phyloP scores from a whole-genome alignment of 2,329 filamentous ascomycete species.

The Colletotrichum sp. region DNA sequence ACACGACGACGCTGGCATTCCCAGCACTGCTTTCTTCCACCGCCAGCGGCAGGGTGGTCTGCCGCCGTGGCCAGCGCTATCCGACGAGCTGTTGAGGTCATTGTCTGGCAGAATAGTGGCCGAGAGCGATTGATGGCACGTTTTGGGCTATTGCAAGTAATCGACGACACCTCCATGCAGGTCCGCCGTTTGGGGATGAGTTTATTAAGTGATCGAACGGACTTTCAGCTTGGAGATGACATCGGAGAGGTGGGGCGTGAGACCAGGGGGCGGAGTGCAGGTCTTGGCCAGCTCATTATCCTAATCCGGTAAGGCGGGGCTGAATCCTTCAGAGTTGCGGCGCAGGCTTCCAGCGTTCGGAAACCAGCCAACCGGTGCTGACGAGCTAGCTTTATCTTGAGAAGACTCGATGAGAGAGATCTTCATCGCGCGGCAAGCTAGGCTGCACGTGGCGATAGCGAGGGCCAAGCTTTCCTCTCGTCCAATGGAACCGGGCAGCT shows the following conservation, averaged over 20 bases:
- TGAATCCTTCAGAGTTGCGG: background rate
- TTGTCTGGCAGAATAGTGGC: background rate
- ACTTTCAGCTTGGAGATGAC: background rate
- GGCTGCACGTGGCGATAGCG: background rate
- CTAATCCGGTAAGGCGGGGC: slow-evolving; percentile 7
- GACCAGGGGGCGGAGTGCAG: background rate
- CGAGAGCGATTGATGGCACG: background rate
- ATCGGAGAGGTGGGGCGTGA: background rate
- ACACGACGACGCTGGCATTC: slow-evolving; percentile 43
- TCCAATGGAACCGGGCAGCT: background rate
- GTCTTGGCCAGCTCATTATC: slow-evolving; percentile 23
- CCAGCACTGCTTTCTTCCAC: slow-evolving; percentile 39
- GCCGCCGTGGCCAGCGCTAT: background rate
- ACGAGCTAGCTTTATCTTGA: background rate
- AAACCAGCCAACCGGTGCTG: background rate
- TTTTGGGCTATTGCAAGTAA: slow-evolving; percentile 6
- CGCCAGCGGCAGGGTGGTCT: background rate
- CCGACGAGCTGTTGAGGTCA: background rate
- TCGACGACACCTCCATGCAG: background rate
- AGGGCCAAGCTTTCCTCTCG: background rate
- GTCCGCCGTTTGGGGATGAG: background rate
- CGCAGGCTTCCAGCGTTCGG: background rate
- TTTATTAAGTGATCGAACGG: background rate
- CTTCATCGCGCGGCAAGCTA: background rate
- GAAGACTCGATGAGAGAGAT: background rate